Percentiles rank a stretch among this genome's conserved stretches.
phyloP scores from a whole-genome alignment of 208 protist species.

The Leishmania tarentolae region DNA sequence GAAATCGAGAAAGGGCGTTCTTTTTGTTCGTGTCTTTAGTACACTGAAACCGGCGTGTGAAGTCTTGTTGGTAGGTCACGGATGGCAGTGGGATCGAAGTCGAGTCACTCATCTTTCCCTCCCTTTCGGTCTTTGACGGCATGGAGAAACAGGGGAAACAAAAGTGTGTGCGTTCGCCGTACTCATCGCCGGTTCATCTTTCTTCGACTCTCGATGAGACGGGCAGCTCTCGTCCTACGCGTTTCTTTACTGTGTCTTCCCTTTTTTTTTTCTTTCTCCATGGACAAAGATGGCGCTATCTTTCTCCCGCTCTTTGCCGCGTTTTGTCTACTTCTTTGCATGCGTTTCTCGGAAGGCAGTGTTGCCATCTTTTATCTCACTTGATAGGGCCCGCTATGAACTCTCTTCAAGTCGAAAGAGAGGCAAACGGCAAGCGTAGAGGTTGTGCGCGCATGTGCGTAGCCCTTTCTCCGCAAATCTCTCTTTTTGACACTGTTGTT shows the following conservation, averaged over 20 bases:
- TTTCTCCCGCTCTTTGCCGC: background rate
- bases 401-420: background rate
- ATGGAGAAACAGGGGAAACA: background rate
- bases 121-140: background rate
- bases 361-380: background rate
- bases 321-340: background rate
- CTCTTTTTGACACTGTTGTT: background rate
- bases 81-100: background rate
- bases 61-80: background rate
- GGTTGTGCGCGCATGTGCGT: background rate
- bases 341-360: background rate
- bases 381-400: background rate
- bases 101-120: background rate
- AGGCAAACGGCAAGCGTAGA: background rate
- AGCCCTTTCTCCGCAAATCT: background rate
- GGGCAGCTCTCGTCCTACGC: background rate
- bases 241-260: conserved; percentile 1
- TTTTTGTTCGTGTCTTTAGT: conserved; percentile 9
- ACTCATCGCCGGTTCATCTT: background rate
- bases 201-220: background rate
- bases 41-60: background rate
- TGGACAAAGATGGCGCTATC: background rate
- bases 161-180: background rate
- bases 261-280: conserved; percentile 10
- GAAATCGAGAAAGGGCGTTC: conserved; percentile 8